Percentiles rank a stretch among this genome's conserved stretches.
Evolutionary conservation across 306 rosid species (phyloP).

Genomic region (Fragaria nilgerrensis): DNA sequence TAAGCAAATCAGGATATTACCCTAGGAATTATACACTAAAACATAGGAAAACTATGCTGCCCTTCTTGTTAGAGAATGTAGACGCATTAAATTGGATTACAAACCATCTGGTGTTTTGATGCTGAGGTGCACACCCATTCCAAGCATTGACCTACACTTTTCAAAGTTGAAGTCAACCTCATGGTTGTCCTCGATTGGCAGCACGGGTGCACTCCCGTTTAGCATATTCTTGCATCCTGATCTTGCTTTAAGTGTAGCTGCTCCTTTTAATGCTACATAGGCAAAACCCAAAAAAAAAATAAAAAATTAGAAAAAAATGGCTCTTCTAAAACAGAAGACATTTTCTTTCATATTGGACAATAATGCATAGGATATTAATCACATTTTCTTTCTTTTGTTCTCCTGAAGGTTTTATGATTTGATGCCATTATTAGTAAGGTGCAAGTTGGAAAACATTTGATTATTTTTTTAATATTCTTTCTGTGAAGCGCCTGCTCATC

Average conservation of each 20-base stretch:
- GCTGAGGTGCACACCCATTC: slow-evolving; percentile 56
- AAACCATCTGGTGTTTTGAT: slow-evolving; percentile 86
- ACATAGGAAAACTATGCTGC: neutral
- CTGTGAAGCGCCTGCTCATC: too few species aligned
- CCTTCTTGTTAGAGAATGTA: neutral
- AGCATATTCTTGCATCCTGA: slow-evolving; percentile 63
- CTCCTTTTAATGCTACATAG: slow-evolving; percentile 71
- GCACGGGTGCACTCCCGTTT: slow-evolving; percentile 57
- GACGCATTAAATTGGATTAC: neutral
- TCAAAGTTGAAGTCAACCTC: slow-evolving; percentile 67
- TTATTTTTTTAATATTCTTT: neutral
- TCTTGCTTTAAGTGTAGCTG: slow-evolving; percentile 79
- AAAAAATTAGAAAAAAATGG: too few species aligned
- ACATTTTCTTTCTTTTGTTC: neutral
- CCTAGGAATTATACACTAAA: neutral
- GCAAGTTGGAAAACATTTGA: too few species aligned
- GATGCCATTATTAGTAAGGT: neutral
- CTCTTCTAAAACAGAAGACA: neutral
- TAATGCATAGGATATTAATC: neutral
- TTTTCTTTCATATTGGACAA: neutral
- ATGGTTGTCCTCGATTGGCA: slow-evolving; percentile 64
- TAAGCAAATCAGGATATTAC: neutral
- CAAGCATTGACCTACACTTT: slow-evolving; percentile 56
- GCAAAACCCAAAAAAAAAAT: neutral
- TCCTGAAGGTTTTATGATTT: neutral